Base-by-base conservation (phyloP, 768 basidiomycete genomes). In the Leucosporidium creatinivorum region DNA sequence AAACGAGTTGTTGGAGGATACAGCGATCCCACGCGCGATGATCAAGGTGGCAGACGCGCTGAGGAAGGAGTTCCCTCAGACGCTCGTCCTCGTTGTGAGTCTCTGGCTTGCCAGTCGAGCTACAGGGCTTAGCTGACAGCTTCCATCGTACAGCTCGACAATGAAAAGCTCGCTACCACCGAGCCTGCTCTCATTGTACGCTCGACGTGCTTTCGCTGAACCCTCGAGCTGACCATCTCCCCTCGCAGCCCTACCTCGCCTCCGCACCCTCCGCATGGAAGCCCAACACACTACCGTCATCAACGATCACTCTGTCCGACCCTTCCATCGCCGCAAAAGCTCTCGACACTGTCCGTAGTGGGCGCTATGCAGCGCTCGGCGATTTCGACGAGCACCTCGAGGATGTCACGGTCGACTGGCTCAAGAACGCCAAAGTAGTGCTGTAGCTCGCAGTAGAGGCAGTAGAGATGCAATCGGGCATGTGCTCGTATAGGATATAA, bases 331-430 rank as follows among this genome's bases (percentile, higher is more conserved):
- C 86, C 0, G 69, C 75, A 7, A 81, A 80, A 17, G 84, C 86
- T 1, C 75, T 84, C 19, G 72, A 77, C 5, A 78, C 85, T 1
- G 84, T 87, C 49, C 82, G 85, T 54, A 75, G 79, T 51, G 79
- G 79, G n/a, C 76, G 81, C 61, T 85, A 87, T 65, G 78, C 81
- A 65, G 80, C 82, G 57, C 85, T 91, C 65, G 86, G 85, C 6
- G 89, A 91, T 76, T 90, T 90, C 69, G 89, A 91, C 66, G 89
- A 90, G 72, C 87, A 90, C 78, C 77, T 90, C 56, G 89, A 89
- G 77, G 85, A 89, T 76, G 85, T 86, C 58, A 83, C 76, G 51
- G 77, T 80, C 65, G 82, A 83, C 65, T 84, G 83, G 82, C 69
- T 84, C 67, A 76, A 75, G 58, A 84, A 84, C 56, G 69, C 57